These are phyloP conservation scores for Leucocoprinus sp. DNA, from an alignment of 768 basidiomycete genomes.

Conservation along the genomic window DNA sequence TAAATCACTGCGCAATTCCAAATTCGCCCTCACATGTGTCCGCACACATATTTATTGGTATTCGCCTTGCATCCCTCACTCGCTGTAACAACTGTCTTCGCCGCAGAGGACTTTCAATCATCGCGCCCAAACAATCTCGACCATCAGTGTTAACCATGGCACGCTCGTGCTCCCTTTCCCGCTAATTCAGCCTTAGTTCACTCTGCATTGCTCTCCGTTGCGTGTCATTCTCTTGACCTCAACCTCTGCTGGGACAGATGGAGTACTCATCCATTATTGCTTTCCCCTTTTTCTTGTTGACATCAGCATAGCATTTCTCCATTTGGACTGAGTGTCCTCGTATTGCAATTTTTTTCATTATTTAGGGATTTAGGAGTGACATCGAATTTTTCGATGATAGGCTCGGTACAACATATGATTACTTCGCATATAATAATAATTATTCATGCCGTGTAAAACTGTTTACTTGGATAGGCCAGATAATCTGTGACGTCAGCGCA, in stretches of 20 bases:
- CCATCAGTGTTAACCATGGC: neutral
- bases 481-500: slow-evolving; percentile 3
- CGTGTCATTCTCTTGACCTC: neutral
- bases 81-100: slow-evolving; percentile 3
- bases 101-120: neutral
- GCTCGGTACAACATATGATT: neutral
- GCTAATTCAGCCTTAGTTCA: no score
- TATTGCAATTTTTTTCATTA: neutral
- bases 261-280: slow-evolving; percentile 1
- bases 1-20: neutral
- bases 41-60: slow-evolving; percentile 5
- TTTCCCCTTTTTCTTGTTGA: slow-evolving; percentile 3
- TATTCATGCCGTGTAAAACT: slow-evolving; percentile 6
- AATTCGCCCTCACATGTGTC: neutral
- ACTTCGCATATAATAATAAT: neutral
- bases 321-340: slow-evolving; percentile 3
- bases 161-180: no score
- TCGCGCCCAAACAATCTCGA: neutral
- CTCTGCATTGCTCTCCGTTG: no score
- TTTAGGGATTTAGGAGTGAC: slow-evolving; percentile 4
- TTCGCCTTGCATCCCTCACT: neutral
- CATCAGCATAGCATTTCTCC: slow-evolving; percentile 2
- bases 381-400: neutral
- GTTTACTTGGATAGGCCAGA: slow-evolving; percentile 3
- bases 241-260: neutral